phyloP scores from a whole-genome alignment of 2,329 filamentous ascomycete species.

The Aspergillus persii region DNA sequence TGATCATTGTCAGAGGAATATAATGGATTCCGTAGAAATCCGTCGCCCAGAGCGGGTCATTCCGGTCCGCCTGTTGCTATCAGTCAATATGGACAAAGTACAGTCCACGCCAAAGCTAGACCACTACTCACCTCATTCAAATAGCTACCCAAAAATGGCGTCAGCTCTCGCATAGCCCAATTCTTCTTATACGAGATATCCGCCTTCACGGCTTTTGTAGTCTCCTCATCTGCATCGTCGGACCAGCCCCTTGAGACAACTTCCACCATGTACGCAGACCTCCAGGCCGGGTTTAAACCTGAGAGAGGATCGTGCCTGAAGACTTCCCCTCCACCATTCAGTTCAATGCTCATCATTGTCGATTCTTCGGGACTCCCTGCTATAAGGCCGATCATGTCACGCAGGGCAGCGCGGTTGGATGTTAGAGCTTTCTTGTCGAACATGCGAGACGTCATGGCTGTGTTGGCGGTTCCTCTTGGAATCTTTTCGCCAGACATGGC shows the following conservation, averaged over 20 bases:
- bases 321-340: slow-evolving; percentile 28
- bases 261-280: slow-evolving; percentile 39
- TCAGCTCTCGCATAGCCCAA: slow-evolving; percentile 29
- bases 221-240: slow-evolving; percentile 5
- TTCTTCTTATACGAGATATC: slow-evolving; percentile 34
- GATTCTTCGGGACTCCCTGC: slow-evolving; percentile 14
- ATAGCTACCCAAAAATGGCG: slow-evolving; percentile 35
- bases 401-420: not conserved
- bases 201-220: slow-evolving; percentile 18
- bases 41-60: slow-evolving; percentile 14
- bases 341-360: slow-evolving; percentile 17
- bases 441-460: slow-evolving; percentile 24
- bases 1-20: slow-evolving; percentile 9
- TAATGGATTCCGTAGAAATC: slow-evolving; percentile 14
- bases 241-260: slow-evolving; percentile 25
- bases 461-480: slow-evolving; percentile 18
- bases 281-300: slow-evolving; percentile 53
- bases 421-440: slow-evolving; percentile 17
- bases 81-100: not conserved
- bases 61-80: slow-evolving; percentile 12
- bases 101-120: too few species aligned
- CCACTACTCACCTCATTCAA: slow-evolving; percentile 32
- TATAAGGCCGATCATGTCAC: slow-evolving; percentile 8
- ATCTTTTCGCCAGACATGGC: slow-evolving; percentile 25
- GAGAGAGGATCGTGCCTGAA: slow-evolving; percentile 38